These are phyloP conservation scores for Penicillium cataractarum DNA, from an alignment of 495 filamentous ascomycete species.

Conservation along the genomic window DNA sequence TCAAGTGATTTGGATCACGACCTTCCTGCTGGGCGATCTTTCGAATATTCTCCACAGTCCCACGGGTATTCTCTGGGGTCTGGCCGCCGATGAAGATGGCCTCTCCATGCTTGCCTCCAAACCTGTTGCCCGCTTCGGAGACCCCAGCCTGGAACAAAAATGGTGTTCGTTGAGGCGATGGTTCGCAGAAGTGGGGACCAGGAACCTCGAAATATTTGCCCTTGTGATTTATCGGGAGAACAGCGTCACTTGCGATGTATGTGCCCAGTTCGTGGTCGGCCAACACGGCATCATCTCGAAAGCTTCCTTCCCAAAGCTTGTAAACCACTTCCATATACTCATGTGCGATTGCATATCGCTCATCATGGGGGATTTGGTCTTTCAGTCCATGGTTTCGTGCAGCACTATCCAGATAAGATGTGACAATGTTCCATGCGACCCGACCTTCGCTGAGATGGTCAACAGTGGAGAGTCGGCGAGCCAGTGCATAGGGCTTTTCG, in stretches of 20 bases:
- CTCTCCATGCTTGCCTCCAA: neutral
- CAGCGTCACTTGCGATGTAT: neutral
- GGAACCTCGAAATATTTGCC: neutral
- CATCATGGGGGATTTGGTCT: slow-evolving; percentile 52
- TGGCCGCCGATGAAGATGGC: neutral
- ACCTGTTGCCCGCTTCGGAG: neutral
- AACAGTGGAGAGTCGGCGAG: slow-evolving; percentile 58
- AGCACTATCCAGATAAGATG: neutral
- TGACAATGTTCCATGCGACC: neutral
- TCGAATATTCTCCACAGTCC: neutral
- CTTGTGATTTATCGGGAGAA: neutral
- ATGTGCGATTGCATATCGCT: slow-evolving; percentile 66
- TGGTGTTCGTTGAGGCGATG: neutral
- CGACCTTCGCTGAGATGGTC: slow-evolving; percentile 53
- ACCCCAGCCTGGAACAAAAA: neutral
- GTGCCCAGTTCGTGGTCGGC: neutral
- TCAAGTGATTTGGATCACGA: neutral
- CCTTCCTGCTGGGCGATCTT: neutral
- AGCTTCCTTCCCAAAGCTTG: slow-evolving; percentile 68
- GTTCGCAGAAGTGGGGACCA: neutral
- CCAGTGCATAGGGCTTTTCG: slow-evolving; percentile 63
- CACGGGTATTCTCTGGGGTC: neutral
- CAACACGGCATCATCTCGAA: slow-evolving; percentile 67
- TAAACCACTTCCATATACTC: slow-evolving; percentile 71
- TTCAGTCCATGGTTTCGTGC: neutral